These are phyloP conservation scores for Leptographium lundbergii DNA, from an alignment of 2,329 filamentous ascomycete species.

Conservation along the genomic window DNA sequence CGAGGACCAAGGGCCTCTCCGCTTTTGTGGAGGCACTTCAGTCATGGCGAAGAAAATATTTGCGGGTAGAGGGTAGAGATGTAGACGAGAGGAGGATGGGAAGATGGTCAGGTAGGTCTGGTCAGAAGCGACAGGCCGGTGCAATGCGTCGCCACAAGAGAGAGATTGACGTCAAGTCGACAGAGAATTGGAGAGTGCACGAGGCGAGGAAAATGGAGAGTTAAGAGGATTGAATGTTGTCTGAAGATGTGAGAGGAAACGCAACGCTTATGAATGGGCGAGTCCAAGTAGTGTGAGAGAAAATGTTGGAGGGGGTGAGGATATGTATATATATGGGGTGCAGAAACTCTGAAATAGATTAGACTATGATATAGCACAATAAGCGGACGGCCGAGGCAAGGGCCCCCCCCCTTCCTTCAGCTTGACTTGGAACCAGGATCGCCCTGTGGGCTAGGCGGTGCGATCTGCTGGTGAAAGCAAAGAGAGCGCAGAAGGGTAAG, in stretches of 20 bases:
- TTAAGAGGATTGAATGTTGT: neutral
- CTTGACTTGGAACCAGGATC: slow-evolving; percentile 4
- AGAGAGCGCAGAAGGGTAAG: neutral
- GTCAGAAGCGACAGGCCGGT: neutral
- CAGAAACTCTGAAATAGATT: neutral
- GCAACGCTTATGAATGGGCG: neutral
- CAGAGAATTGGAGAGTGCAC: neutral
- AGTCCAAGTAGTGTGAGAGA: neutral
- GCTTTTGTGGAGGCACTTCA: neutral
- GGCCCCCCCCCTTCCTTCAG: slow-evolving; percentile 4
- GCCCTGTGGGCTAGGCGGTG: slow-evolving; percentile 6
- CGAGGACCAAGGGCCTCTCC: slow-evolving; percentile 59
- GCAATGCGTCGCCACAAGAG: neutral
- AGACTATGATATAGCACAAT: neutral
- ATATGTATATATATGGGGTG: neutral
- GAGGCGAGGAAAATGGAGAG: neutral
- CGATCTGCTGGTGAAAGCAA: slow-evolving; percentile 2
- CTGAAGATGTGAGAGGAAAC: neutral
- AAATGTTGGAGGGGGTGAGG: slow-evolving; percentile 1
- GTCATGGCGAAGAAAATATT: neutral
- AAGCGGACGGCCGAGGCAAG: slow-evolving; percentile 5
- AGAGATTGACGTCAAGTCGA: neutral
- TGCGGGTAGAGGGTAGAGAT: neutral
- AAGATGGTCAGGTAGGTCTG: neutral
- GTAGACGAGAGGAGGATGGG: neutral